Evolutionary conservation across 495 filamentous ascomycete genomes (phyloP).

Genomic region (Penicillium turbatum): DNA sequence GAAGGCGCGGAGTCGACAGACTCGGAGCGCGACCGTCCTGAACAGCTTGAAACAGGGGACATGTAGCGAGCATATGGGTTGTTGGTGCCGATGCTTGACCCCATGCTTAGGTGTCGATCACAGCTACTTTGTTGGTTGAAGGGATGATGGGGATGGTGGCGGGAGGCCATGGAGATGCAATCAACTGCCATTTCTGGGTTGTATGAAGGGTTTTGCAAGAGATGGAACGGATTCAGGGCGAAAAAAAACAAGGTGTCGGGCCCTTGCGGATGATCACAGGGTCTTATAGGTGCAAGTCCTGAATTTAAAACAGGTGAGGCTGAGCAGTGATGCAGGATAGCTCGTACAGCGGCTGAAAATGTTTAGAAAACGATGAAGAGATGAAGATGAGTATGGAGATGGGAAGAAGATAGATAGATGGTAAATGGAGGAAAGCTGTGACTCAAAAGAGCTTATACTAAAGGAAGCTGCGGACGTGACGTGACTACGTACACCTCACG

Average conservation of each 20-base stretch:
- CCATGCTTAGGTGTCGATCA: conserved; percentile 7
- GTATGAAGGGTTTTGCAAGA: background rate
- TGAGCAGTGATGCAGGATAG: conserved; percentile 11
- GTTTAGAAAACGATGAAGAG: background rate
- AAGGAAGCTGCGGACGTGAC: conserved; percentile 24
- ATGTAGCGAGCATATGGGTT: conserved; percentile 38
- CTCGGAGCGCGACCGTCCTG: conserved; percentile 26
- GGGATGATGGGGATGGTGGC: conserved; percentile 27
- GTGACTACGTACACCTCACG: conserved; percentile 30
- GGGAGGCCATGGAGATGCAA: conserved; percentile 23
- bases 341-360: conserved; percentile 11
- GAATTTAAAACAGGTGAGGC: conserved; percentile 5
- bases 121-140: conserved; percentile 10
- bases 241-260: background rate
- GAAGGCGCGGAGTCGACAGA: conserved; percentile 26
- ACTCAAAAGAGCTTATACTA: background rate
- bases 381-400: conserved; percentile 5
- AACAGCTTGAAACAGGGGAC: conserved; percentile 25
- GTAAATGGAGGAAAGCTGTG: background rate
- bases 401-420: background rate
- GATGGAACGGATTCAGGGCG: background rate
- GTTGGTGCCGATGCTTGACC: conserved; percentile 25
- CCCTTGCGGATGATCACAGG: conserved; percentile 10
- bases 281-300: conserved; percentile 7
- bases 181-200: conserved; percentile 14